Conservation (phyloP, 106 monocot genomes). For the Dendrobium huoshanense region DNA sequence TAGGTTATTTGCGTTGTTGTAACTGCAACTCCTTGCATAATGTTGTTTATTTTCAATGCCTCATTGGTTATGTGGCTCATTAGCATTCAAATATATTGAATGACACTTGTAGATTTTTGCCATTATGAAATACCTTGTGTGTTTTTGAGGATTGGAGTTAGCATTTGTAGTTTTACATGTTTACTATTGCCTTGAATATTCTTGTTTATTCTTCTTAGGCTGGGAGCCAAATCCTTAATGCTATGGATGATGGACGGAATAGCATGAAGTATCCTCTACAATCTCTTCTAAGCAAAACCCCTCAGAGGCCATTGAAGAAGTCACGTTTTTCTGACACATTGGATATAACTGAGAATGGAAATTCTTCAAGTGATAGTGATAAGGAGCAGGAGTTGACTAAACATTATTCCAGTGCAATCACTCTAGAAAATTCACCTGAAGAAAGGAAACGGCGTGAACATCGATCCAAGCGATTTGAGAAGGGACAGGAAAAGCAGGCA, state of each 20-base stretch:
- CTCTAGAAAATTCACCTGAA: constrained; percentile 75
- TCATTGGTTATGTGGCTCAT: neutral
- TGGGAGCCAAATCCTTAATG: constrained; percentile 16
- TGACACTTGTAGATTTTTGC: neutral
- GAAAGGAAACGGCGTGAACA: constrained; percentile 86
- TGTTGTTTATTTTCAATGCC: neutral
- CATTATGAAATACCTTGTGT: neutral
- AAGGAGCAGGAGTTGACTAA: constrained; percentile 71
- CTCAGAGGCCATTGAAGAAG: constrained; percentile 54
- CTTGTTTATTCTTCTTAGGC: constrained; percentile 18
- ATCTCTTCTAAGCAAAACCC: constrained; percentile 21
- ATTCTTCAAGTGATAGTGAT: constrained; percentile 81
- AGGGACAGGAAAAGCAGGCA: constrained; percentile 33
- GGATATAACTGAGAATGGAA: constrained; percentile 32
- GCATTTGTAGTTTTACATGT: neutral
- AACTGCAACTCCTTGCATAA: constrained; percentile 2
- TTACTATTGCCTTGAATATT: constrained; percentile 1
- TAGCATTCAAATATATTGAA: neutral
- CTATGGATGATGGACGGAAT: constrained; percentile 33
- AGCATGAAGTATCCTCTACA: constrained; percentile 47
- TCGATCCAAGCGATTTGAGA: constrained; percentile 87
- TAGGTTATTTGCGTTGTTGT: neutral
- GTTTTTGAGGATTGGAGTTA: neutral
- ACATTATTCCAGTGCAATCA: constrained; percentile 67
- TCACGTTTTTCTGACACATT: constrained; percentile 23